Conservation (phyloP, 306 rosid species). For the Glycyrrhiza uralensis region DNA sequence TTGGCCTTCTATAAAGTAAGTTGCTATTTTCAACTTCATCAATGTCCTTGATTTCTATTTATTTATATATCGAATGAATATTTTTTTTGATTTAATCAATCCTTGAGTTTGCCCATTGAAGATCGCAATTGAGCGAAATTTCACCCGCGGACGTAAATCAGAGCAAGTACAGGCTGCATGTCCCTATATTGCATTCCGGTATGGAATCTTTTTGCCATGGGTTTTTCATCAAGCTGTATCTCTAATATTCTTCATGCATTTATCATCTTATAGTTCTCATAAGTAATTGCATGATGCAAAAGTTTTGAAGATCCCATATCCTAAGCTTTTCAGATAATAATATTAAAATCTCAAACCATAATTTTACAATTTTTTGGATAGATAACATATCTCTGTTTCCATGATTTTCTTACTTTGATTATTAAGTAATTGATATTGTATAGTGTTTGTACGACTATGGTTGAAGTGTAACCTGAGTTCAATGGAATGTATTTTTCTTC, state of each 20-base stretch:
- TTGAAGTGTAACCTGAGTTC: background rate
- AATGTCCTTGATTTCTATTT: constrained; percentile 6
- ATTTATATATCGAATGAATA: background rate
- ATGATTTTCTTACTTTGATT: background rate
- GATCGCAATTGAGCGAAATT: constrained; percentile 70
- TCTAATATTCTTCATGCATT: background rate
- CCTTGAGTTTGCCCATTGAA: constrained; percentile 30
- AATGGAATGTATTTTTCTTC: background rate
- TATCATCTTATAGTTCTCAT: constrained; percentile 6
- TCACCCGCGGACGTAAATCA: constrained; percentile 74
- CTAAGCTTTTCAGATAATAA: background rate
- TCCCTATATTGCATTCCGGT: constrained; percentile 86
- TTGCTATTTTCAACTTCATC: background rate
- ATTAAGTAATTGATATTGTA: background rate
- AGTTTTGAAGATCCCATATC: constrained; percentile 1
- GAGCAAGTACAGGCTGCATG: constrained; percentile 77
- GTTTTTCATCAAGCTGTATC: background rate
- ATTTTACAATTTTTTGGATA: background rate
- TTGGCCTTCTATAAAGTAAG: constrained; percentile 50
- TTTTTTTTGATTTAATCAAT: constrained; percentile 3
- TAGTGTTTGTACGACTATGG: background rate
- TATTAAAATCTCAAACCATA: constrained; percentile 1
- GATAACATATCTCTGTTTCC: background rate
- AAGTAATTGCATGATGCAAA: constrained; percentile 1
- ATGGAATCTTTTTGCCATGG: constrained; percentile 1